Base-by-base conservation (phyloP, 2,329 filamentous ascomycete species). In the Xylaria sp. region DNA sequence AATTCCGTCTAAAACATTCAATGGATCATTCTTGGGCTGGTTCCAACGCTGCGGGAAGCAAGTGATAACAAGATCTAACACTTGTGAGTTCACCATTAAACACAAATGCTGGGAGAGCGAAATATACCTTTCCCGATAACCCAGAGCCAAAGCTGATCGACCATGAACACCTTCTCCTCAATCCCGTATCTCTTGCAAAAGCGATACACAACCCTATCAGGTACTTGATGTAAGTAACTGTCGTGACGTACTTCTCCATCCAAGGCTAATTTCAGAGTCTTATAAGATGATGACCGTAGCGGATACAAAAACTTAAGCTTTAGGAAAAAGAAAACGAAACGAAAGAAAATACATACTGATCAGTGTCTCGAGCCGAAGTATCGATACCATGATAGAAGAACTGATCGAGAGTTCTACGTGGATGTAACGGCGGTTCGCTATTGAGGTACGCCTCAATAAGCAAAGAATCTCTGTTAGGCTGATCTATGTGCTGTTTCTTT, bases 121-220 rank as follows among this genome's bases (percentile, higher is more conserved):
- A 28, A 28, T n/a, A 63, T 72, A 80, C 78, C 78, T 67, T 79
- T 82, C 67, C 86, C 80, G 0, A 91, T 75, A 2, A 90, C 82
- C 87, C 88, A 90, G 76, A 91, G 85, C 89, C 89, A 91, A 1
- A 92, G 80, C 73, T 91, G 89, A 75, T 91, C 89, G 0, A 91
- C 89, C 89, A 91, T 91, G 76, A 90, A 90, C 2, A 91, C 85
- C 69, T 90, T 90, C 0, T 84, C 83, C 65, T 89, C 86, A 1
- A 79, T 72, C 1, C 71, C 69, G 57, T 80, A 72, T 25, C 74
- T 76, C 65, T 79, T 73, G 78, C 79, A 77, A 72, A 90, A 90
- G 12, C 89, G 84, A 74, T 87, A 90, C 0, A 91, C 88, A 0
- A 91, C 89, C 75, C 69, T 71, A 25, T 31, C 2, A 4, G 25